Evolutionary conservation across 768 basidiomycete genomes (phyloP).

Genomic region (Lactifluus echinatus): DNA sequence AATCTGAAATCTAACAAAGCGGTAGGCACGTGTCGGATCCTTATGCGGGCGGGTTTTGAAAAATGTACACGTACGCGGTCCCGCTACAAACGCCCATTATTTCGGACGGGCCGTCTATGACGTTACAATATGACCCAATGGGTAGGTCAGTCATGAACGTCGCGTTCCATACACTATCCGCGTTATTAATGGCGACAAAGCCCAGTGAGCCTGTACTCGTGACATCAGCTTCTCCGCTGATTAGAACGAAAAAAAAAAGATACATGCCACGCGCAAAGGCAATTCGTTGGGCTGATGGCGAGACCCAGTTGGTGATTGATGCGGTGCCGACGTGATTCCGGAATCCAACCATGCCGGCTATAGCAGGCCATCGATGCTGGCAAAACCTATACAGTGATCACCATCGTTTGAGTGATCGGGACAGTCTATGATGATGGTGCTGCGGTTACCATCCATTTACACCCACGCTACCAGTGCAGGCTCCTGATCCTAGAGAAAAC

Average conservation of each 20-base stretch:
- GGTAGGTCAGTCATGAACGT: slow-evolving; percentile 53
- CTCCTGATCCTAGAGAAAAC: slow-evolving; percentile 33
- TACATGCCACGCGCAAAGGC: slow-evolving; percentile 53
- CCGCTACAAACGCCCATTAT: slow-evolving; percentile 41
- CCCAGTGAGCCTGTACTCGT: slow-evolving; percentile 39
- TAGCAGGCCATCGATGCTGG: slow-evolving; percentile 52
- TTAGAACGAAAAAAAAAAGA: not conserved
- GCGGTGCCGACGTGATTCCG: slow-evolving; percentile 47
- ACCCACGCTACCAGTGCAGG: slow-evolving; percentile 43
- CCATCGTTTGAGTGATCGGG: too few relatives aligned
- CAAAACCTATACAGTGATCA: slow-evolving; percentile 34
- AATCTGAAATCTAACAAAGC: slow-evolving; percentile 16
- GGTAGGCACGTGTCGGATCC: not conserved
- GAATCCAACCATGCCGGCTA: slow-evolving; percentile 55
- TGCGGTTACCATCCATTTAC: slow-evolving; percentile 37
- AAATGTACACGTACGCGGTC: slow-evolving; percentile 29
- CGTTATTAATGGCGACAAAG: slow-evolving; percentile 63
- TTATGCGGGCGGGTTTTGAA: not conserved
- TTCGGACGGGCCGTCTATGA: slow-evolving; percentile 40
- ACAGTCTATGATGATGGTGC: not conserved
- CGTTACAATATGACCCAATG: slow-evolving; percentile 55
- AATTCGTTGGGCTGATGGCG: slow-evolving; percentile 49
- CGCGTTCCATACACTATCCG: slow-evolving; percentile 43
- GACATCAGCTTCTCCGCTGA: not conserved
- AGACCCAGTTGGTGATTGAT: slow-evolving; percentile 47